Conservation (phyloP, 108 stramenopile species). For the Cyclostephanos tholiformis region DNA sequence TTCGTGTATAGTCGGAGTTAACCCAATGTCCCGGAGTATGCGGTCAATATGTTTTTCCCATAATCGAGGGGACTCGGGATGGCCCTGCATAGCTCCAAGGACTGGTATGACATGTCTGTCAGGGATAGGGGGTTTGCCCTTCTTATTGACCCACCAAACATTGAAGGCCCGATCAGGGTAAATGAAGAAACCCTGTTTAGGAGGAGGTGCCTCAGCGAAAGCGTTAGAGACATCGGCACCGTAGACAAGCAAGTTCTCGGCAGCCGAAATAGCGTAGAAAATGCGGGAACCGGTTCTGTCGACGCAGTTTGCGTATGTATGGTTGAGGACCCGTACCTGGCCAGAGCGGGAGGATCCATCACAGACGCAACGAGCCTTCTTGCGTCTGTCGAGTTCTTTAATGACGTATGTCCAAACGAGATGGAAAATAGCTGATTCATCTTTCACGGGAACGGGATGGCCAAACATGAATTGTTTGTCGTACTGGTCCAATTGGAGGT, state of each 20-base stretch:
- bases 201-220: conserved; percentile 4
- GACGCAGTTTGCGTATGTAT: conserved; percentile 12
- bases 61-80: conserved; percentile 22
- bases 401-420: not conserved
- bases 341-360: not conserved
- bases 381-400: not conserved
- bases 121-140: conserved; percentile 32
- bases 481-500: no score
- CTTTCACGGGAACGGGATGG: not conserved
- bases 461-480: no score
- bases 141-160: conserved; percentile 32
- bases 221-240: conserved; percentile 42
- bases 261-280: conserved; percentile 16
- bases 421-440: not conserved
- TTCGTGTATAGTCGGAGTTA: conserved; percentile 18
- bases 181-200: conserved; percentile 25
- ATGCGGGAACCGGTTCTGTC: conserved; percentile 23
- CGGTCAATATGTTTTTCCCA: conserved; percentile 27
- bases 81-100: conserved; percentile 15
- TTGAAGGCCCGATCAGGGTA: conserved; percentile 31
- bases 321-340: not conserved
- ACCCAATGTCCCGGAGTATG: conserved; percentile 1
- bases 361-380: not conserved
- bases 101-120: conserved; percentile 31
- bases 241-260: not conserved